Evolutionary conservation across 2,329 filamentous ascomycete species (phyloP).

Genomic region (Curvularia lunata): DNA sequence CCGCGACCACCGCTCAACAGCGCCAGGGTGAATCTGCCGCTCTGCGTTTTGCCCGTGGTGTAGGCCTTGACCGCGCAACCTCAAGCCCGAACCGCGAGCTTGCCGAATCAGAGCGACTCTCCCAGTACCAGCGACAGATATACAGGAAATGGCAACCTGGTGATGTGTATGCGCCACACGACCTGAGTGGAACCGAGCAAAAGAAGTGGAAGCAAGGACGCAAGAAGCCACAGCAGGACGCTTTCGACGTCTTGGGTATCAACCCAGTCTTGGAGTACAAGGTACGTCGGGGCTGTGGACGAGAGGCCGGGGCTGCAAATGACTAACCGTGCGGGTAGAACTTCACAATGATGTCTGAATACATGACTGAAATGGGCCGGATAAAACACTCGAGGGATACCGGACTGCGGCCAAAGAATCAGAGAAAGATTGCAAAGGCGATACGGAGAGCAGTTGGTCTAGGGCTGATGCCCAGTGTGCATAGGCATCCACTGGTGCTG

Average conservation of each 20-base stretch:
- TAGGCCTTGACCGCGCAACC: conserved; percentile 26
- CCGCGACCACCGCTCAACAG: background rate
- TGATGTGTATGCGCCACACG: conserved; percentile 90
- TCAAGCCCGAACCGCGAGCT: conserved; percentile 30
- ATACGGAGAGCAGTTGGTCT: conserved; percentile 87
- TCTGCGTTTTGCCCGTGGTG: conserved; percentile 25
- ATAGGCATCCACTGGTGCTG: conserved; percentile 71
- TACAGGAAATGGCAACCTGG: conserved; percentile 75
- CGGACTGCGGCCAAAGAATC: conserved; percentile 84
- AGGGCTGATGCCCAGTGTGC: conserved; percentile 89
- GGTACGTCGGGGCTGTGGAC: conserved; percentile 55
- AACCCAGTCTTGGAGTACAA: conserved; percentile 87
- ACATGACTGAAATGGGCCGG: conserved; percentile 80
- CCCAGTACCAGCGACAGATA: conserved; percentile 67
- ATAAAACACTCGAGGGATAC: conserved; percentile 80
- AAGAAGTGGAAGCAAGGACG: conserved; percentile 72
- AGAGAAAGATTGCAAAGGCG: conserved; percentile 91
- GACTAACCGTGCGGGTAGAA: conserved; percentile 64
- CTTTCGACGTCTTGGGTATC: conserved; percentile 79
- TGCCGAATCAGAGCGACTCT: conserved; percentile 37
- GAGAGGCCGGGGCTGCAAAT: conserved; percentile 21
- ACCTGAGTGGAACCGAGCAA: conserved; percentile 79
- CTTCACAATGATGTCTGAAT: conserved; percentile 89
- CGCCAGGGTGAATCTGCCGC: conserved; percentile 14
- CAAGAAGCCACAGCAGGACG: conserved; percentile 65